Evolutionary conservation across 495 filamentous ascomycete species (phyloP), one percentile per base, ranked within the genome.

Genomic region (Podospora appendiculata): DNA sequence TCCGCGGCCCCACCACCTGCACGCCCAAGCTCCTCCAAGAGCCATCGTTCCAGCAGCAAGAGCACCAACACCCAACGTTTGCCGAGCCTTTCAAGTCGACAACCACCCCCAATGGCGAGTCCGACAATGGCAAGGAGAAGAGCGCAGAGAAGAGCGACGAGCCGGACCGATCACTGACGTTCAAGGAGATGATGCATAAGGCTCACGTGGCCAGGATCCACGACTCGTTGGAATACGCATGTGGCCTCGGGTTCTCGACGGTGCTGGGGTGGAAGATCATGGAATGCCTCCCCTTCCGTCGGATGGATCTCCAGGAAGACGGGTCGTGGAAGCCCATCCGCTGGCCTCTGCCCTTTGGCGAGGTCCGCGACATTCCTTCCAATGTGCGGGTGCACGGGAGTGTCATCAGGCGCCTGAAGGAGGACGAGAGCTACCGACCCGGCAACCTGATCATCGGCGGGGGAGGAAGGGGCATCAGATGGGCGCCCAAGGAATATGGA

Each of bases 401-500:
- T 8, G 90, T 88, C 0, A 81, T 95, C 39, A 75, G 77, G 16
- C 76, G 89, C 1, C 87, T 93, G 86, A 62, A 84, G 42, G 67
- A 73, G 7, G 72, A 90, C 55, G 59, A 70, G 0, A 68, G 60
- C 0, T 95, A 93, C 58, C 75, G 89, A 0, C 89, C 89, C 0
- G 89, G 88, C 0, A 95, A 95, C 58, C 63, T 93, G 47, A 86
- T 94, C 42, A 63, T 89, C 10, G 88, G 89, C 12, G 89, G 89
- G 2, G 89, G 89, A 10, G 89, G 89, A 1, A 71, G 88, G 17
- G 89, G 88, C 0, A 55, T 65, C 14, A 60, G 78, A 18, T 58
- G 55, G 13, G 89, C 89, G 0, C 83, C 87, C 0, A 64, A 72
- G 13, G 62, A 81, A 38, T 59, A 74, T 45, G 86, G 86, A 1